Conservation (phyloP, 2,329 filamentous ascomycete species). For the Myriosclerotinia scirpicola region DNA sequence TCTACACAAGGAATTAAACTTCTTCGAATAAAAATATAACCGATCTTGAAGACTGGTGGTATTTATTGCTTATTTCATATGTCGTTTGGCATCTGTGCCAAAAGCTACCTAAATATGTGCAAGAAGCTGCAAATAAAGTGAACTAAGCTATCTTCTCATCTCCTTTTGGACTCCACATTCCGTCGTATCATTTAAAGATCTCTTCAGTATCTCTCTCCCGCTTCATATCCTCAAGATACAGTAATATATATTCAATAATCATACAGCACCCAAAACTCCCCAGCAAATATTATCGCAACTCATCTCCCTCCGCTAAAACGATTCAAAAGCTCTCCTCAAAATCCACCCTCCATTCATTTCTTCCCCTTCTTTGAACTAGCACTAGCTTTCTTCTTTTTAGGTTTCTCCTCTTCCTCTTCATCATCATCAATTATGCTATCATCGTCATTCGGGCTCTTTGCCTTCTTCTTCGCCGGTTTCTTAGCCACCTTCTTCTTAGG, state of each 20-base stretch:
- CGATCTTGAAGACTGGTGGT: neutral
- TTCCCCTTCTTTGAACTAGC: slow-evolving; percentile 32
- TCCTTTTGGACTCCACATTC: neutral
- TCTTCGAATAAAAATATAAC: neutral
- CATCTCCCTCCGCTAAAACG: neutral
- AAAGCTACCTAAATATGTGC: slow-evolving; percentile 14
- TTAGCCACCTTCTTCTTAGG: slow-evolving; percentile 70
- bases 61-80: slow-evolving; percentile 7
- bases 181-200: neutral
- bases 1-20: neutral
- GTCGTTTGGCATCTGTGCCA: neutral
- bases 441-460: slow-evolving; percentile 31
- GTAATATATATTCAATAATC: slow-evolving; percentile 2
- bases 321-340: neutral
- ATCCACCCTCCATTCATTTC: slow-evolving; percentile 27
- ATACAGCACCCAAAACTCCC: neutral
- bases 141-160: neutral
- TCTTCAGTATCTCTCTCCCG: neutral
- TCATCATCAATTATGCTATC: slow-evolving; percentile 34
- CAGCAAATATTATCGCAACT: neutral
- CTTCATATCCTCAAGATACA: neutral
- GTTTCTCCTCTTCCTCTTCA: slow-evolving; percentile 29
- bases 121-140: slow-evolving; percentile 3
- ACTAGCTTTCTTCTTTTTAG: slow-evolving; percentile 33
- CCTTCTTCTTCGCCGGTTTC: slow-evolving; percentile 44